Conservation (phyloP, 805 yeast genomes). For the Scheffersomyces stipitis region DNA sequence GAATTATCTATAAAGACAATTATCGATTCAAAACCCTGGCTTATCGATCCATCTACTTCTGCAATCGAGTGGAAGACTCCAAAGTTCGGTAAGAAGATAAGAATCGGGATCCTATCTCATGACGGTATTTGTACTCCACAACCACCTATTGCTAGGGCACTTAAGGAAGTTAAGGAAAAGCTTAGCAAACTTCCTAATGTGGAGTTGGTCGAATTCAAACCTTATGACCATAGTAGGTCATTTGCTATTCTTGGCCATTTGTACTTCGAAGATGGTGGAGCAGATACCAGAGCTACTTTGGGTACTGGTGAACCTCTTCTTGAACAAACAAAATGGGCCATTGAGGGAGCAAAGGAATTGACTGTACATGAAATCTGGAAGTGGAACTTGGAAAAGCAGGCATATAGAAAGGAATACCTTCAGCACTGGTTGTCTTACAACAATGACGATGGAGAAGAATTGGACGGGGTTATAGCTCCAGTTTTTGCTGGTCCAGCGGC, state of each 20-base stretch:
- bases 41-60: slow-evolving; percentile 1
- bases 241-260: slow-evolving; percentile 9
- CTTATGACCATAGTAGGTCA: slow-evolving; percentile 10
- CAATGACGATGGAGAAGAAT: slow-evolving; percentile 5
- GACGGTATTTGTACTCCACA: slow-evolving; percentile 4
- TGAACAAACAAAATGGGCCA: slow-evolving; percentile 13
- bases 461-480: slow-evolving; percentile 17
- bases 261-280: slow-evolving; percentile 18
- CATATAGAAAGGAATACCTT: slow-evolving; percentile 15
- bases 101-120: slow-evolving; percentile 1
- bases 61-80: not conserved
- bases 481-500: slow-evolving; percentile 16
- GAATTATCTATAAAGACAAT: slow-evolving; percentile 3
- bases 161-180: slow-evolving; percentile 1
- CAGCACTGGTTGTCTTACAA: slow-evolving; percentile 11
- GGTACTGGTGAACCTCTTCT: slow-evolving; percentile 12
- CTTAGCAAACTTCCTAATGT: slow-evolving; percentile 1
- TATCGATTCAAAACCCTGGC: slow-evolving; percentile 4
- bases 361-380: slow-evolving; percentile 13
- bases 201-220: slow-evolving; percentile 11
- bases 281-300: slow-evolving; percentile 11
- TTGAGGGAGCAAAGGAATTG: slow-evolving; percentile 9
- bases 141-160: slow-evolving; percentile 4
- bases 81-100: not conserved
- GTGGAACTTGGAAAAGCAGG: slow-evolving; percentile 16